Evolutionary conservation across 1,284 basidiomycete genomes (phyloP), one percentile per base, ranked within the genome.

Genomic region (Kalmanozyma brasiliensis): DNA sequence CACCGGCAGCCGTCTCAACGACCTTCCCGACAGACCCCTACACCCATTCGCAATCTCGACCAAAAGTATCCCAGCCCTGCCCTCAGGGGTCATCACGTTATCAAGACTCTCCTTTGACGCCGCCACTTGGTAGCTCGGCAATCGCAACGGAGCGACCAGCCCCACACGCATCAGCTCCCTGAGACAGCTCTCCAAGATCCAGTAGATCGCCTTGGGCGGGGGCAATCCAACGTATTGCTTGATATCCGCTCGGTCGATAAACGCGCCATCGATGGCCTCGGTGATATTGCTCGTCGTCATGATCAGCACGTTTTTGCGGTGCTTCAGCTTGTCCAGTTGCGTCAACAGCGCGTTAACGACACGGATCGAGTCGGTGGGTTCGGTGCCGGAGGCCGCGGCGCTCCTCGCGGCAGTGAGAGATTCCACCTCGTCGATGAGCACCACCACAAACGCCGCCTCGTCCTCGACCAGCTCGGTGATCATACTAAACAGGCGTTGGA

Each of bases 261-360:
- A 98, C 0, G 95, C 96, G 41, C 88, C 88, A 80, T 98, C 95
- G 63, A 99, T 98, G 0, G 94, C 92, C 74, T 93, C 91, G 0
- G 90, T 89, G 7, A 99, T 87, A 82, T 98, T 99, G 58, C 93
- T 96, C 0, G 96, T 99, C 0, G 96, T 91, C 89, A 99, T 91
- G 29, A 99, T 90, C 13, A 98, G 85, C 3, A 94, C 93, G 78
- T 98, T 98, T 83, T 92, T 94, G 63, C 89, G 87, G 66, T 91
- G 89, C 82, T 92, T 94, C 16, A 99, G 86, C 83, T 95, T 96
- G 85, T 98, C 96, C 3, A 98, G 86, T 83, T 98, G 95, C 0
- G 96, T 98, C 7, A 99, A 86, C 1, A 99, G 87, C 0, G 96
- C 96, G 81, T 98, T 98, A 38, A 99, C 96, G 8, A 98, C 94